Evolutionary conservation across 352 stramenopile genomes (phyloP).

Genomic region (Pythium phragmiticola): DNA sequence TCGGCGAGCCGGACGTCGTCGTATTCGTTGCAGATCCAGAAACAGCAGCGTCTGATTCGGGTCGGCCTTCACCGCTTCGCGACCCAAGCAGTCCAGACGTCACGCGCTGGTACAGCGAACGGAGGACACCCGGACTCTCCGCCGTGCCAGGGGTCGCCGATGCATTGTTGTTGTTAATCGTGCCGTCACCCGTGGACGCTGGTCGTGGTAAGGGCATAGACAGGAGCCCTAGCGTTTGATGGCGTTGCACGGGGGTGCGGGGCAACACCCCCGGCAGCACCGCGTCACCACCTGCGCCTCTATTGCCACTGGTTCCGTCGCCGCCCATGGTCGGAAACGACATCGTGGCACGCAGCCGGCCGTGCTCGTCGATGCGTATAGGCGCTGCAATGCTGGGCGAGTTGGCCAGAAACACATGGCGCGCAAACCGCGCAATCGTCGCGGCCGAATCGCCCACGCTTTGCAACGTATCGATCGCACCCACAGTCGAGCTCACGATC

Average conservation of each 20-base stretch:
- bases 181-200: neutral
- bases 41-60: neutral
- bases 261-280: conserved; percentile 4
- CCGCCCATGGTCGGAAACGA: conserved; percentile 24
- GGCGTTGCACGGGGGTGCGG: conserved; percentile 1
- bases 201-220: conserved; percentile 2
- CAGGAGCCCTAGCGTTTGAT: conserved; percentile 13
- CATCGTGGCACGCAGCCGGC: conserved; percentile 21
- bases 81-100: conserved; percentile 22
- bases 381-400: conserved; percentile 22
- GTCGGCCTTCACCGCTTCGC: conserved; percentile 7
- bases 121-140: conserved; percentile 16
- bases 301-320: too few relatives aligned
- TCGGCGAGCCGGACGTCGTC: conserved; percentile 2
- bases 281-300: neutral
- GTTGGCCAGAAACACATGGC: conserved; percentile 29
- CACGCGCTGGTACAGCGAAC: conserved; percentile 28
- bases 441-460: conserved; percentile 24
- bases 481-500: conserved; percentile 25
- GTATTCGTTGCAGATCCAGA: neutral
- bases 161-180: neutral
- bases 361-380: conserved; percentile 26
- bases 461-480: conserved; percentile 29
- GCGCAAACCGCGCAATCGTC: conserved; percentile 26
- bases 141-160: neutral